Base-by-base conservation (phyloP, 2,329 filamentous ascomycete genomes). In the Ascochyta fabae region DNA sequence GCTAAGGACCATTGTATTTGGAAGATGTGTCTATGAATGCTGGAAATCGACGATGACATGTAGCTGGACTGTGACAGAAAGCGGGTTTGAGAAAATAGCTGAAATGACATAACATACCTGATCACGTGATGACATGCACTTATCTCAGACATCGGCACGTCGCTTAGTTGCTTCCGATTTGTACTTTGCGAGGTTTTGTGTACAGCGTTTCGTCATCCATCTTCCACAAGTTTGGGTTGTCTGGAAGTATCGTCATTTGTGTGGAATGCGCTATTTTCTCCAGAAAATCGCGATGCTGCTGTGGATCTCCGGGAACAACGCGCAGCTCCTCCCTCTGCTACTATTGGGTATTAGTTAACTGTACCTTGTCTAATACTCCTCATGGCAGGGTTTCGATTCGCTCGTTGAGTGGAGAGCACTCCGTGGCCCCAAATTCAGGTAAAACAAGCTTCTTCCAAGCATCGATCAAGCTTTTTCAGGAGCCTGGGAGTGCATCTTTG, bases 361-460 rank as follows among this genome's bases (percentile, higher is more conserved):
- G 33, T 50, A 31, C n/a, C n/a, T 33, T 46, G 13, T 8, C 36
- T 26, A 41, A 31, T 13, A 9, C 6, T 5, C 8, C 15, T 43
- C 26, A 23, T 31, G 40, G n/a, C 40, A 31, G 40, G n/a, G 40
- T 38, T 36, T 19, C 9, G 12, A 50, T 50, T 50, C 38, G 53
- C 23, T 22, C 29, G 33, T 16, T 16, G 15, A 29, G 27, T 42
- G 47, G 38, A 48, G 42, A 43, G 38, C 29, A 47, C 31, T 47
- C 42, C 53, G 22, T 24, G 43, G 42, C 15, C 47, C 53, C 42
- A 47, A 43, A 3, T 34, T 15, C 26, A 23, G 13, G 26, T 13
- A 26, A 41, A 63, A 63, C 68, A 73, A 72, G 69, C 69, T 70
- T 67, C 64, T 60, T 33, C 31, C 59, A 66, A 68, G 62, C 64